Percentiles rank a stretch among this genome's conserved stretches.
phyloP scores from a whole-genome alignment of 805 yeast species.

The Candida caryicola region DNA sequence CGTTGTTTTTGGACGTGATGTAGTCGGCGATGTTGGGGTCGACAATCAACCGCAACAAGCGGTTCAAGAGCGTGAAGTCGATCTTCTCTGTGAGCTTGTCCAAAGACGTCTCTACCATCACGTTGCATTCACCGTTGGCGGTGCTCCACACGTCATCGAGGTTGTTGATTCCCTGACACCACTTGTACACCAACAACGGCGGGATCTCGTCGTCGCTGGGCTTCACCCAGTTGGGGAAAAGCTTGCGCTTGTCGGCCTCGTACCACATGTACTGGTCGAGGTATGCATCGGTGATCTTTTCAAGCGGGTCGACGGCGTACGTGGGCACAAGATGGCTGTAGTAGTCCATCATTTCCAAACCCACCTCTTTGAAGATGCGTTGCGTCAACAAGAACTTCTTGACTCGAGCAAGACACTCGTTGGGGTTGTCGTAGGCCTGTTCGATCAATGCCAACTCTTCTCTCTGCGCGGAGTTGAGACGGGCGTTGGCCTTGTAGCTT shows the following conservation, averaged over 20 bases:
- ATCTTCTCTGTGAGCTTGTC: constrained; percentile 76
- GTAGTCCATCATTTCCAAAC: constrained; percentile 86
- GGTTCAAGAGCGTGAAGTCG: constrained; percentile 82
- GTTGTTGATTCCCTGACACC: constrained; percentile 90
- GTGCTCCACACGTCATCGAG: constrained; percentile 77
- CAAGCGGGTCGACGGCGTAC: constrained; percentile 84
- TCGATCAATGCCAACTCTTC: constrained; percentile 93
- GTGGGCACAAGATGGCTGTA: constrained; percentile 83
- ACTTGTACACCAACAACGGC: constrained; percentile 85
- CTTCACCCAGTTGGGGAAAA: constrained; percentile 95
- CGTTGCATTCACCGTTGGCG: constrained; percentile 70
- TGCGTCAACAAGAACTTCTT: constrained; percentile 82
- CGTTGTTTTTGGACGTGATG: constrained; percentile 86
- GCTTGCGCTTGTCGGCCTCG: constrained; percentile 80
- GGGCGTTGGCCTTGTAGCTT: constrained; percentile 59
- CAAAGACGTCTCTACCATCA: constrained; percentile 75
- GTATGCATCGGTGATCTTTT: constrained; percentile 94
- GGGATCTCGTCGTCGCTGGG: constrained; percentile 94
- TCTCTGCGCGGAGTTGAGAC: constrained; percentile 81
- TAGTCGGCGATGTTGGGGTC: constrained; percentile 95
- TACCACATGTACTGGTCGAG: constrained; percentile 95
- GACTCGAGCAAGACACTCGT: constrained; percentile 81
- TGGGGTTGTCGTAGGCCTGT: constrained; percentile 96
- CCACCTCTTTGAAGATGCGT: constrained; percentile 87
- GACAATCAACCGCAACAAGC: constrained; percentile 73